Evolutionary conservation across 1,284 basidiomycete genomes (phyloP), one percentile per base, ranked within the genome.

Genomic region (Thecaphora thlaspeos): DNA sequence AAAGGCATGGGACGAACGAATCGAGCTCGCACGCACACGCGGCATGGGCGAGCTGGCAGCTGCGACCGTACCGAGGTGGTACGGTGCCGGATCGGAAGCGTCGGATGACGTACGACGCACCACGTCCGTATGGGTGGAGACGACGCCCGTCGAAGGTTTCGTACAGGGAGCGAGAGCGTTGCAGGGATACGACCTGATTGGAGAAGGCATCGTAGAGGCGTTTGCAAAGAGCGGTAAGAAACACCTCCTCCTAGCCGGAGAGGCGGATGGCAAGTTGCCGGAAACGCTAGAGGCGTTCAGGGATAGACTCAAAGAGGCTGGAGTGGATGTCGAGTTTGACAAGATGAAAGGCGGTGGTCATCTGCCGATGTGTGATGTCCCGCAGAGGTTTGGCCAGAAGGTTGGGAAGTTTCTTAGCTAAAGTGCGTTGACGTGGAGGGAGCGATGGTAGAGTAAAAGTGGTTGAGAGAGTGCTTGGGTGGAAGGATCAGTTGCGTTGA

Each of bases 1-100:
- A 15, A 70, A 63, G 17, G 80, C 80, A 0, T 81, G 80, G 80
- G 76, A 80, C 55, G 80, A 81, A 21, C 73, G 80, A 17, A 80
- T 81, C 47, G 73, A 65, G 5, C 54, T 80, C 30, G 80, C 79
- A 1, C 46, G 51, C 17, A 40, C 43, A 43, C 48, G 62, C 40
- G 68, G 70, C 12, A 79, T 80, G 78, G 53, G 34, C 1, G 59
- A 69, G 4, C 69, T 81, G 8, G 79, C 80, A 0, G 71, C 78
- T 19, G 78, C 52, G 3, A 81, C 80, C 2, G 71, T 80, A 19
- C 76, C 79, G 1, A 51, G 80, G 2, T 81, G 80, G 80, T 81
- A 78, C 56, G 77, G 70, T 5, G 51, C 64, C 26, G 71, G 68
- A 41, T 60, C 77, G 51, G 41, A 61, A 54, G 65, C 74, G 12